Conservation (phyloP, 2,329 filamentous ascomycete species). For the Neocucurbitaria cava region DNA sequence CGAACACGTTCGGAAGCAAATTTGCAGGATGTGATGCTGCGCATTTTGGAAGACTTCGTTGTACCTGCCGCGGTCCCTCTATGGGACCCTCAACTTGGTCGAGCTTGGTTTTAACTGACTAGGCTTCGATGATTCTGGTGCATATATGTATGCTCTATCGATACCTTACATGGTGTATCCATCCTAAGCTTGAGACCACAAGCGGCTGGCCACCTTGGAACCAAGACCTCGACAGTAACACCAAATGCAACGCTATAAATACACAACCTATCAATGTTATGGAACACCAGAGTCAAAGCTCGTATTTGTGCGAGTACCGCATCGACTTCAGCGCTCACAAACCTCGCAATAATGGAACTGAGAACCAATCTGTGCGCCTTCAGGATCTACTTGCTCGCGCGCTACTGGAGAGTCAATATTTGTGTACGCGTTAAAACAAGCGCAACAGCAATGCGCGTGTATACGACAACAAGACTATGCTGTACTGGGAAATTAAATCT, state of each 20-base stretch:
- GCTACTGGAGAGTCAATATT: background rate
- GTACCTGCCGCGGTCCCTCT: background rate
- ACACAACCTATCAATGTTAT: background rate
- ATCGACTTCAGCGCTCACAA: background rate
- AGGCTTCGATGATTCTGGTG: no score
- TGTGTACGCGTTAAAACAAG: background rate
- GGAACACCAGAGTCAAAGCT: background rate
- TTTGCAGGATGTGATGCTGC: background rate
- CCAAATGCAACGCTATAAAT: background rate
- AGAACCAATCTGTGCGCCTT: background rate
- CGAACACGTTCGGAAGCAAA: background rate
- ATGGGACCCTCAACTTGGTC: no score
- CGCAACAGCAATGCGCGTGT: background rate
- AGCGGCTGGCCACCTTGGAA: background rate
- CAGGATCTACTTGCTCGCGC: background rate
- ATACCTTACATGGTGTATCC: background rate
- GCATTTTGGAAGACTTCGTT: background rate
- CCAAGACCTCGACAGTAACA: background rate
- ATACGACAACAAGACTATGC: background rate
- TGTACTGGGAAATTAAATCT: conserved; percentile 15
- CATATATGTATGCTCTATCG: background rate
- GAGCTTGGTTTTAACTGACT: background rate
- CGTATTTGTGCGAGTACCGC: conserved; percentile 1
- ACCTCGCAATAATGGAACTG: background rate
- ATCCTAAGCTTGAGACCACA: background rate